Conservation (phyloP, 306 rosid species). For the Luffa acutangula region DNA sequence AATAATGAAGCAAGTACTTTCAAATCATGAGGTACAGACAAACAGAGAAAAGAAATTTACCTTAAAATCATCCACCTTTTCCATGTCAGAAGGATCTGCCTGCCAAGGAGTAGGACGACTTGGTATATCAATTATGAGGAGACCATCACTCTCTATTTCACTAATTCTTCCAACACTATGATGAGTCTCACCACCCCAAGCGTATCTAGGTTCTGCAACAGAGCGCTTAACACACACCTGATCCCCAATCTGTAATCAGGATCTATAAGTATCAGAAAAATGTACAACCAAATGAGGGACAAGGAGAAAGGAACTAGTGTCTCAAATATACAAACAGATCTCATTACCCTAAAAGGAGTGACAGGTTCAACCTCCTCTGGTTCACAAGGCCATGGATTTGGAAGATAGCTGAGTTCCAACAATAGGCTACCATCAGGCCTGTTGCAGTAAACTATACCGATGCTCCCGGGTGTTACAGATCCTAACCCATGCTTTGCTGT, state of each 20-base stretch:
- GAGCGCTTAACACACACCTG: conserved; percentile 93
- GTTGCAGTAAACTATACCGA: conserved; percentile 90
- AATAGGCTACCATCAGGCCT: conserved; percentile 94
- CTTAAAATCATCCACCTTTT: conserved; percentile 94
- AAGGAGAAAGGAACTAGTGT: conserved; percentile 1
- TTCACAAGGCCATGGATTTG: conserved; percentile 99
- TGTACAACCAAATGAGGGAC: neutral
- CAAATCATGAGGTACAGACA: neutral
- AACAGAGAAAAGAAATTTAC: conserved; percentile 24
- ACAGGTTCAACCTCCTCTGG: conserved; percentile 99
- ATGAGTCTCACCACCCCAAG: conserved; percentile 99
- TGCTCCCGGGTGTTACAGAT: conserved; percentile 96
- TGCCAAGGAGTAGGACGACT: conserved; percentile 97
- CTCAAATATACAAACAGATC: neutral
- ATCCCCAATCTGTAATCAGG: conserved; percentile 66
- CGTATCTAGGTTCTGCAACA: conserved; percentile 97
- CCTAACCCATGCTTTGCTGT: conserved; percentile 95
- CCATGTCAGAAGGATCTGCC: conserved; percentile 98
- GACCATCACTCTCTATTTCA: conserved; percentile 96
- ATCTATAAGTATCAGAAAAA: conserved; percentile 9
- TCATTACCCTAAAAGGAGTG: conserved; percentile 68
- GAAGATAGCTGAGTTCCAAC: conserved; percentile 88
- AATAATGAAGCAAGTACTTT: neutral
- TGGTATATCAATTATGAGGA: conserved; percentile 78
- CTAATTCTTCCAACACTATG: conserved; percentile 93